These are phyloP conservation scores for Nannochloris sp. DNA, from an alignment of 139 green algal species.

Conservation along the genomic window DNA sequence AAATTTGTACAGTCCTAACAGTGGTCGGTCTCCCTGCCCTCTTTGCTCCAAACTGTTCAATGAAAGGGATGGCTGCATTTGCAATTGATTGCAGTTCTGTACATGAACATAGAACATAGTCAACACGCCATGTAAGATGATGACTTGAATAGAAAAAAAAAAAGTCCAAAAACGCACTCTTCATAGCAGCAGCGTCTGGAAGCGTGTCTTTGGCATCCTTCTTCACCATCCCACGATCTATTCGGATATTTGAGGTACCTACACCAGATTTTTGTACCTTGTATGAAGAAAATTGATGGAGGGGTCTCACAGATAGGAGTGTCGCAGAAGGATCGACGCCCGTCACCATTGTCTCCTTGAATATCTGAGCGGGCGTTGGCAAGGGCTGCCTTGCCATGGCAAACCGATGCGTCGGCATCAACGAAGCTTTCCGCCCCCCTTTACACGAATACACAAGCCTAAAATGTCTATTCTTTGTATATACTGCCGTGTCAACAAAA, in stretches of 20 bases:
- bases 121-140: neutral
- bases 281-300: no score
- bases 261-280: no score
- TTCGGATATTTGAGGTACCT: no score
- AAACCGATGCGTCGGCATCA: constrained; percentile 40
- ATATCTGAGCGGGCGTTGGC: constrained; percentile 27
- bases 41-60: constrained; percentile 36
- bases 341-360: constrained; percentile 51
- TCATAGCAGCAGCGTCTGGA: constrained; percentile 2
- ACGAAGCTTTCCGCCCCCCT: constrained; percentile 49
- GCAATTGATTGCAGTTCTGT: constrained; percentile 28
- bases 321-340: constrained; percentile 37
- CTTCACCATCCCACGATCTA: no score
- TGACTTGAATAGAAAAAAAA: no score
- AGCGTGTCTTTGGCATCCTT: no score
- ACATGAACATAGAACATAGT: neutral
- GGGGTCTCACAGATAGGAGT: constrained; percentile 27
- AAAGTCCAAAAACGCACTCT: neutral
- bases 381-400: constrained; percentile 9
- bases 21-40: constrained; percentile 33
- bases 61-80: constrained; percentile 37
- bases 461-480: constrained; percentile 71
- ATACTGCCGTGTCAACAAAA: constrained; percentile 65
- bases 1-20: constrained; percentile 58
- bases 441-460: constrained; percentile 59